Evolutionary conservation across 169 alveolate genomes (phyloP).

Genomic region (Sarcocystis neurona): DNA sequence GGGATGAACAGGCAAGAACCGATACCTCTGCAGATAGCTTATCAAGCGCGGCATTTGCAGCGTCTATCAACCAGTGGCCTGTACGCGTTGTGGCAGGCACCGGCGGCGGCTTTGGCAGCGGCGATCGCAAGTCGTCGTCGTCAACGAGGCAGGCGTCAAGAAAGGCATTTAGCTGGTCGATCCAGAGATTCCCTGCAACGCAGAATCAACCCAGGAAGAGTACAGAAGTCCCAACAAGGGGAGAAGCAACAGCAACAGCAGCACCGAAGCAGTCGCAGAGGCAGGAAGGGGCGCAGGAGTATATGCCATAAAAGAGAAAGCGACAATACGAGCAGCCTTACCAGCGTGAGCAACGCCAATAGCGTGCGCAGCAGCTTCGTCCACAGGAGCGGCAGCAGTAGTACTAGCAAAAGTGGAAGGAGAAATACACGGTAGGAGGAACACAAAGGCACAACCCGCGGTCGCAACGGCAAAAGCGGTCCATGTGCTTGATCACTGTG

Average conservation of each 20-base stretch:
- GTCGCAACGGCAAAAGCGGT: neutral
- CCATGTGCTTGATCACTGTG: neutral
- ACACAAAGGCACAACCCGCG: neutral
- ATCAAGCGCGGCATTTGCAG: constrained; percentile 56
- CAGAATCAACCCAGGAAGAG: neutral
- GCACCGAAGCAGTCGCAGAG: neutral
- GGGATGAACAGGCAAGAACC: too few relatives aligned
- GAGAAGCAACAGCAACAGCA: neutral
- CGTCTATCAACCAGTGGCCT: constrained; percentile 63
- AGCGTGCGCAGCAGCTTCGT: neutral
- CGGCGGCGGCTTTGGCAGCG: constrained; percentile 45
- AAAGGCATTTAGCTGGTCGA: constrained; percentile 64
- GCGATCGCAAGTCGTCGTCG: constrained; percentile 8
- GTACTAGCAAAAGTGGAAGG: neutral
- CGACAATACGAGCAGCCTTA: neutral
- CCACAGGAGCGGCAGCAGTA: neutral
- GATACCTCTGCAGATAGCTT: neutral
- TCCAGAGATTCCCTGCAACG: constrained; percentile 53
- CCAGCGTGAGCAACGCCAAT: neutral
- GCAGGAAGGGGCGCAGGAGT: neutral
- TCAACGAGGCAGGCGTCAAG: constrained; percentile 60
- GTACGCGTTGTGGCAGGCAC: constrained; percentile 62
- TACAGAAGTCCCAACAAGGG: too few relatives aligned
- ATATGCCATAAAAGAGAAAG: neutral
- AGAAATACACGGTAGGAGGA: neutral